Evolutionary conservation across 2,329 filamentous ascomycete species (phyloP).

Genomic region (Aspergillus alliaceus): DNA sequence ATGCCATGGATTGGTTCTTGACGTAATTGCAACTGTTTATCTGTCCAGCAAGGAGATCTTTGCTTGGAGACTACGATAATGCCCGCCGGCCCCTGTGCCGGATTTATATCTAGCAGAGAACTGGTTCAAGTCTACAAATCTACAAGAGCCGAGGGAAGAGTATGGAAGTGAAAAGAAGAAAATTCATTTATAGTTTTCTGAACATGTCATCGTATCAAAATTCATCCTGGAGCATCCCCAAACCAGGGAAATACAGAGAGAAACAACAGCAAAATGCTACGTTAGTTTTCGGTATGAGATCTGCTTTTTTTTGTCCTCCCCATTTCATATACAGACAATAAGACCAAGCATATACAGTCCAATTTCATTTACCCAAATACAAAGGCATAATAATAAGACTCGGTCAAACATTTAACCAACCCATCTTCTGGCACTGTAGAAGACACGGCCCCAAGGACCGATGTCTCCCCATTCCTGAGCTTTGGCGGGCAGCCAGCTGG

Average conservation of each 20-base stretch:
- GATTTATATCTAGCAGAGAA: no score
- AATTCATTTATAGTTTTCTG: not conserved
- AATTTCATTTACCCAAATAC: not conserved
- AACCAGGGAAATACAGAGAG: not conserved
- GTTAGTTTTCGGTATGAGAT: not conserved
- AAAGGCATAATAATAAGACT: not conserved
- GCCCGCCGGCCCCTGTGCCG: no score
- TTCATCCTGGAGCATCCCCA: not conserved
- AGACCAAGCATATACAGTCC: not conserved
- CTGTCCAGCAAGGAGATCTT: no score
- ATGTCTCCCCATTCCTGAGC: conserved; percentile 72
- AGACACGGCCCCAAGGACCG: conserved; percentile 82
- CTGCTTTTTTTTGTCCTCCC: not conserved
- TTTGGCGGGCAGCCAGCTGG: conserved; percentile 70
- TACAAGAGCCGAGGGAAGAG: no score
- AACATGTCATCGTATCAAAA: conserved; percentile 1
- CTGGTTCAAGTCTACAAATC: no score
- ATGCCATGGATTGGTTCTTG: not conserved
- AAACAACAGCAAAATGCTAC: no score
- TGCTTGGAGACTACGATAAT: no score
- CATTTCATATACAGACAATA: not conserved
- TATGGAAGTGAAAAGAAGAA: not conserved
- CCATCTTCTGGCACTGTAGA: conserved; percentile 85
- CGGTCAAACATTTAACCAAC: conserved; percentile 56
- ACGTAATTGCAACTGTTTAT: no score